Percentiles rank a stretch among this genome's conserved stretches.
Evolutionary conservation across 257 asterid species (phyloP).

Genomic region (Vinca minor): DNA sequence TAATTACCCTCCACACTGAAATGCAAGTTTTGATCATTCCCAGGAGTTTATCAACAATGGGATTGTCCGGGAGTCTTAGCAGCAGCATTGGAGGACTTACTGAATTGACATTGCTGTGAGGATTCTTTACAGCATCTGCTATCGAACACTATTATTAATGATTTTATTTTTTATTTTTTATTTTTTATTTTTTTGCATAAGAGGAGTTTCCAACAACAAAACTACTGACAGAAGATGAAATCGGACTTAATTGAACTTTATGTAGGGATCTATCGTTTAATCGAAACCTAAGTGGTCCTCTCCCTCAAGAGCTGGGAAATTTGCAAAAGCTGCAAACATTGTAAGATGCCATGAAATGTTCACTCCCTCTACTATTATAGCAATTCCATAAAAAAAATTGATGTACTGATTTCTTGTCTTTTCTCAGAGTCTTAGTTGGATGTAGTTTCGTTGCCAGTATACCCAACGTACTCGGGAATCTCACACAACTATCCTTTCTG

Average conservation of each 20-base stretch:
- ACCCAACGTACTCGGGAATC: slow-evolving; percentile 69
- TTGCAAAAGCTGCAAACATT: slow-evolving; percentile 55
- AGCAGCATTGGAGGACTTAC: slow-evolving; percentile 71
- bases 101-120: slow-evolving; percentile 56
- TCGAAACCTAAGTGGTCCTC: slow-evolving; percentile 59
- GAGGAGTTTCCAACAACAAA: too few species aligned
- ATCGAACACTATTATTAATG: too few species aligned
- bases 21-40: slow-evolving; percentile 3
- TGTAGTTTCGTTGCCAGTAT: slow-evolving; percentile 67
- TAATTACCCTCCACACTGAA: too few species aligned
- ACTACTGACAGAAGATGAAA: too few species aligned
- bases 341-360: slow-evolving; percentile 33
- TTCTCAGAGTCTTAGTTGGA: slow-evolving; percentile 71
- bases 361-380: too few species aligned
- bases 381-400: background rate
- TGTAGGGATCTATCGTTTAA: slow-evolving; percentile 77
- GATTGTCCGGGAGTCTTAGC: slow-evolving; percentile 49
- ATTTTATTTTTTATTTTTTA: too few species aligned
- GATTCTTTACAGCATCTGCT: slow-evolving; percentile 24
- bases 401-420: background rate
- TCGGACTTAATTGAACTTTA: slow-evolving; percentile 13
- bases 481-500: slow-evolving; percentile 66
- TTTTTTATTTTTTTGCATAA: too few species aligned
- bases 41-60: slow-evolving; percentile 71
- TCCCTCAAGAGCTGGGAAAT: slow-evolving; percentile 70